phyloP scores from a whole-genome alignment of 441 rosid species.

The Kokia cookei region DNA sequence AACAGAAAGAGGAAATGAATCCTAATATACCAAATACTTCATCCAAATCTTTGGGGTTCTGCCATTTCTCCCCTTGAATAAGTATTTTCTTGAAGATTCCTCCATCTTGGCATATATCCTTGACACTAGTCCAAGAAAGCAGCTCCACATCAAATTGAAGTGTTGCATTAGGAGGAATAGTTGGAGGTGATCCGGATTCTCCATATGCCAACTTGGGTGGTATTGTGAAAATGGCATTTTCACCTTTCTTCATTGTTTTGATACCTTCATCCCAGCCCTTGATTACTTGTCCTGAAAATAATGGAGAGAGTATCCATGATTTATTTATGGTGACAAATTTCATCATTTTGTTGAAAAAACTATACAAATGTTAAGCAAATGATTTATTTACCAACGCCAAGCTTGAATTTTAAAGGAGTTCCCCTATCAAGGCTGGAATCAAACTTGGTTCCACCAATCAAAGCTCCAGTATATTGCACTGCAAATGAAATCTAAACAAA shows the following conservation, averaged over 20 bases:
- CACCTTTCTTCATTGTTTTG: conserved; percentile 54
- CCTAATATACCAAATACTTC: conserved; percentile 38
- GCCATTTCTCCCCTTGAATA: conserved; percentile 48
- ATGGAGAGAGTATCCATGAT: neutral
- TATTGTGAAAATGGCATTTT: conserved; percentile 39
- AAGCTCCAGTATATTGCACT: conserved; percentile 89
- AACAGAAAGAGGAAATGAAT: neutral
- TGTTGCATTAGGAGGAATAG: conserved; percentile 42
- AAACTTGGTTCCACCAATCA: conserved; percentile 75
- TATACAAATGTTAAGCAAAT: no score
- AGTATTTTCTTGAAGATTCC: conserved; percentile 48
- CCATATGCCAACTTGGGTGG: conserved; percentile 41
- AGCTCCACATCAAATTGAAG: conserved; percentile 46
- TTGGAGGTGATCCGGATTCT: conserved; percentile 34
- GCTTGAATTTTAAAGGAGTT: conserved; percentile 79
- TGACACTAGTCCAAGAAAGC: conserved; percentile 42
- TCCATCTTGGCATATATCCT: conserved; percentile 58
- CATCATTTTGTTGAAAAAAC: no score
- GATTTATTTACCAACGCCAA: conserved; percentile 62
- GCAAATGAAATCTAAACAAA: conserved; percentile 10
- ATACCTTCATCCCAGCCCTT: conserved; percentile 58
- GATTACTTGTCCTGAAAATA: conserved; percentile 40
- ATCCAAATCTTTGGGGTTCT: conserved; percentile 44
- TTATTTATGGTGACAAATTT: no score
- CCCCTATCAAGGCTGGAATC: conserved; percentile 80